A percentile compares a stretch with the other conserved stretches of the same genome.
Conservation (phyloP, 179 eudicot species). For the Beta corolliflora region DNA sequence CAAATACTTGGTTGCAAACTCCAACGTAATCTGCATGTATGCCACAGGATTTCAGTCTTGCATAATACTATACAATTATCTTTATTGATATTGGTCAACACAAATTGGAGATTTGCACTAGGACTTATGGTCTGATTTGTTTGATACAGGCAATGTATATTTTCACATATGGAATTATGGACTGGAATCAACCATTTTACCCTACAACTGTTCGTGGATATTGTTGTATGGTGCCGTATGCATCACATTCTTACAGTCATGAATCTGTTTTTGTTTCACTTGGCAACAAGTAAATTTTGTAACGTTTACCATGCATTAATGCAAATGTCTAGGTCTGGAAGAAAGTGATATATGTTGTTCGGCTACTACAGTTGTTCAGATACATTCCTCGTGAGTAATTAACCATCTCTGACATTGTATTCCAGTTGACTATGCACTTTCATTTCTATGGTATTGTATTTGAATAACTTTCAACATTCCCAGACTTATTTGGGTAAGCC, state of each 20-base stretch:
- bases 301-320: constrained; percentile 4
- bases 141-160: constrained; percentile 76
- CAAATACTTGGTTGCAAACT: constrained; percentile 96
- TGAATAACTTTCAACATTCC: background rate
- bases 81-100: background rate
- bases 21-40: constrained; percentile 90
- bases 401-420: constrained; percentile 92
- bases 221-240: constrained; percentile 50
- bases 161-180: constrained; percentile 87
- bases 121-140: constrained; percentile 25
- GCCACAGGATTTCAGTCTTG: constrained; percentile 23
- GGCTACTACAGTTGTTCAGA: constrained; percentile 84
- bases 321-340: constrained; percentile 71
- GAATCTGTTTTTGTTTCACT: background rate
- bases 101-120: background rate
- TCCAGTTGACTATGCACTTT: constrained; percentile 71
- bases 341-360: constrained; percentile 87
- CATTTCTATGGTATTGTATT: background rate
- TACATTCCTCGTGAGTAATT: constrained; percentile 97
- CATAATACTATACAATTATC: background rate
- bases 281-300: background rate
- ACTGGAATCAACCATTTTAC: constrained; percentile 74
- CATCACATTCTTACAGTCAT: background rate
- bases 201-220: constrained; percentile 75
- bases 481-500: no score